These are phyloP conservation scores for Aspergillus mulundensis DNA, from an alignment of 495 filamentous ascomycete species.

Conservation along the genomic window DNA sequence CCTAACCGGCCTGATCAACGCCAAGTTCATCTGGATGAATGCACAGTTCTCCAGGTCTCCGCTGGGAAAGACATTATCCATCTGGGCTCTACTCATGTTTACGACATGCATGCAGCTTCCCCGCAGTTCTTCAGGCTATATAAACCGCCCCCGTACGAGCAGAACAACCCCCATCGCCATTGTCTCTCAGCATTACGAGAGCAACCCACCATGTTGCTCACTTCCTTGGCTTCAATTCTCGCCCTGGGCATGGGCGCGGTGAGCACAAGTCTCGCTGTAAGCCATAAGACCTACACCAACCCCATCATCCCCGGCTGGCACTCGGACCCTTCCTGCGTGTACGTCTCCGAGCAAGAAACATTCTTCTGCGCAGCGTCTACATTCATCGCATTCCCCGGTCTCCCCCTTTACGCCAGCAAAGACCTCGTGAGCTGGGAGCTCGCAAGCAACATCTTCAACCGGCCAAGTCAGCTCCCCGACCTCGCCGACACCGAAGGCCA, in stretches of 20 bases:
- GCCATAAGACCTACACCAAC: conserved; percentile 11
- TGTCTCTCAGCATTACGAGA: too few relatives aligned
- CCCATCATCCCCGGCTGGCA: conserved; percentile 28
- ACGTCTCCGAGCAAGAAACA: conserved; percentile 17
- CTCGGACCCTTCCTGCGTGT: conserved; percentile 23
- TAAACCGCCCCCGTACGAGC: not conserved
- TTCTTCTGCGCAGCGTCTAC: conserved; percentile 24
- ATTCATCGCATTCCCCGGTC: conserved; percentile 22
- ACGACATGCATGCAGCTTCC: not conserved
- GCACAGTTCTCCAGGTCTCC: not conserved
- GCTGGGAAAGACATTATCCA: too few relatives aligned
- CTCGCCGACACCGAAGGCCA: conserved; percentile 15
- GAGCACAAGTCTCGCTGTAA: not conserved
- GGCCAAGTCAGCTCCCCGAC: conserved; percentile 13
- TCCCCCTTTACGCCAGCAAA: conserved; percentile 25
- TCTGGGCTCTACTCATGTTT: too few relatives aligned
- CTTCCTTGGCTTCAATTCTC: too few relatives aligned
- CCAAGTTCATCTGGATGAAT: not conserved
- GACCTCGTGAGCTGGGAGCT: conserved; percentile 25
- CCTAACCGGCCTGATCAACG: not conserved
- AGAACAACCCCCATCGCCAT: not conserved
- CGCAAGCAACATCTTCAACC: conserved; percentile 20
- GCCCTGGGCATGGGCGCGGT: too few relatives aligned
- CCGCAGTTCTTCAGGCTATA: not conserved
- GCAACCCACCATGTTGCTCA: too few relatives aligned